Conservation (phyloP, 345 rosid genomes). For the Hypericum perforatum region DNA sequence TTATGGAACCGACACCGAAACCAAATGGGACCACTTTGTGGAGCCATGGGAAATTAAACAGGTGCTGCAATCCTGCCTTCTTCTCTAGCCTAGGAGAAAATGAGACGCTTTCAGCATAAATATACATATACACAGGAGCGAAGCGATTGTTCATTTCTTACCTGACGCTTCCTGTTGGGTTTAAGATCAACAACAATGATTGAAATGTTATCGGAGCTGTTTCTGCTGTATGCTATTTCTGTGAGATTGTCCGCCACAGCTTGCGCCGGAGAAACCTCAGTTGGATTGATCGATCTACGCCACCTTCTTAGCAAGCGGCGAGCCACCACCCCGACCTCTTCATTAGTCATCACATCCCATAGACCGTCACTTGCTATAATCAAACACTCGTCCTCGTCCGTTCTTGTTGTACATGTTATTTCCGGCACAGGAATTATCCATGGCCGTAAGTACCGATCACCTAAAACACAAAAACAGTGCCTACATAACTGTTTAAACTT, state of each 20-base stretch:
- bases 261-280: slow-evolving; percentile 33
- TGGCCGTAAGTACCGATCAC: slow-evolving; percentile 55
- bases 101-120: slow-evolving; percentile 1
- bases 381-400: slow-evolving; percentile 51
- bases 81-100: slow-evolving; percentile 12
- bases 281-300: slow-evolving; percentile 19
- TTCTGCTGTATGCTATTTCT: slow-evolving; percentile 37
- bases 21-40: no score
- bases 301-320: slow-evolving; percentile 35
- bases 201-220: slow-evolving; percentile 54
- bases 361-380: slow-evolving; percentile 60
- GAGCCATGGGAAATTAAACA: no score
- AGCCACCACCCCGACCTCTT: slow-evolving; percentile 48
- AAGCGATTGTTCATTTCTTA: slow-evolving; percentile 4
- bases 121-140: background rate
- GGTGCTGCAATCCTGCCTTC: slow-evolving; percentile 1
- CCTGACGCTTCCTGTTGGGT: slow-evolving; percentile 26
- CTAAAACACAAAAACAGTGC: slow-evolving; percentile 16
- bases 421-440: slow-evolving; percentile 60
- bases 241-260: slow-evolving; percentile 44
- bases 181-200: slow-evolving; percentile 54
- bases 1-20: no score
- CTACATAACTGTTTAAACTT: background rate
- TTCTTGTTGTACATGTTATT: slow-evolving; percentile 34
- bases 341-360: slow-evolving; percentile 60